phyloP scores from a whole-genome alignment of 331 rosid genomes.

The Stylosanthes scabra region DNA sequence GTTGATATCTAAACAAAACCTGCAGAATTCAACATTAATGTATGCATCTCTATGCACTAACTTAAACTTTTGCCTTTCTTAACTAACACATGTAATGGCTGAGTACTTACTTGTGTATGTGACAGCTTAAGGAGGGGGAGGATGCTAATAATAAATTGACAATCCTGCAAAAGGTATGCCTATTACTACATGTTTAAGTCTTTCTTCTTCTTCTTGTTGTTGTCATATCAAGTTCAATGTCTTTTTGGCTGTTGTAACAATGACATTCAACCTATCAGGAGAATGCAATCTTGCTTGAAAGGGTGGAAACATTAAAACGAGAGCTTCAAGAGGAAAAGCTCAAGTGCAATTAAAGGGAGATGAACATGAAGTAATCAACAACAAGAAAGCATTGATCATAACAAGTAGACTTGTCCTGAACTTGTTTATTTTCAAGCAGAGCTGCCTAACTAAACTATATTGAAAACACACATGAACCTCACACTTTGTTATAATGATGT shows the following conservation, averaged over 20 bases:
- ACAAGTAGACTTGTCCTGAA: conserved; percentile 6
- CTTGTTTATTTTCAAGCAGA: conserved; percentile 21
- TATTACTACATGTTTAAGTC: no score
- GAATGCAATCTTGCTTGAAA: conserved; percentile 58
- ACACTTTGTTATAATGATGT: neutral
- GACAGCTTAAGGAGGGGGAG: conserved; percentile 55
- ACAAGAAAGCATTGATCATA: conserved; percentile 11
- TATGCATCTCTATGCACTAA: no score
- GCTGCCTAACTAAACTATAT: neutral
- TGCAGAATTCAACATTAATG: neutral
- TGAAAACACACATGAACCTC: neutral
- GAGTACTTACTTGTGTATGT: conserved; percentile 33
- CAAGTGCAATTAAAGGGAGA: conserved; percentile 56
- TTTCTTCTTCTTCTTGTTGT: neutral
- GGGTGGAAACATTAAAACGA: conserved; percentile 68
- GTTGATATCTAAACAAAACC: conserved; percentile 16
- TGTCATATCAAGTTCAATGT: neutral
- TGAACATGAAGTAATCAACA: conserved; percentile 3
- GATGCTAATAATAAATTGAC: conserved; percentile 53
- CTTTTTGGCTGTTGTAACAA: conserved; percentile 19
- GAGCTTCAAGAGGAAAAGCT: conserved; percentile 69
- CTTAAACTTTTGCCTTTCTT: neutral
- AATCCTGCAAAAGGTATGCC: conserved; percentile 62
- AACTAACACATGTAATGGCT: no score
- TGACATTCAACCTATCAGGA: conserved; percentile 57